These are phyloP conservation scores for Collybiopsis confluens DNA, from an alignment of 768 basidiomycete genomes.

Conservation along the genomic window DNA sequence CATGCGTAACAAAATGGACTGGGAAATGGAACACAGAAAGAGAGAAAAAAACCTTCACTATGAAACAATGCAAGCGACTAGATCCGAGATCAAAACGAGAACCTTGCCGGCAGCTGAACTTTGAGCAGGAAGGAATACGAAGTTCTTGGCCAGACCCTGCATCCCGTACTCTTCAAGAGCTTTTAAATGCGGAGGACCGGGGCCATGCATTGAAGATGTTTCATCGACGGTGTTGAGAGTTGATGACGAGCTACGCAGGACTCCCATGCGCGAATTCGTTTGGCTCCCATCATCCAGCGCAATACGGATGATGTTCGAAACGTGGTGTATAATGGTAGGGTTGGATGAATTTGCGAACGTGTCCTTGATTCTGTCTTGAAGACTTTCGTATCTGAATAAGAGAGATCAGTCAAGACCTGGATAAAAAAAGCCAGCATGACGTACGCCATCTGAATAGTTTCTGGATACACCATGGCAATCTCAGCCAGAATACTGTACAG, in stretches of 20 bases:
- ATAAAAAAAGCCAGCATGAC: constrained; percentile 31
- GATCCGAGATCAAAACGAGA: constrained; percentile 4
- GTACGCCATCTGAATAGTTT: constrained; percentile 68
- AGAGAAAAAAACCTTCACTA: background rate
- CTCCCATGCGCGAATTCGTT: constrained; percentile 40
- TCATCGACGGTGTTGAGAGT: constrained; percentile 67
- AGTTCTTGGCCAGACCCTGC: constrained; percentile 70
- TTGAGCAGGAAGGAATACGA: constrained; percentile 60
- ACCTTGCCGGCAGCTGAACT: constrained; percentile 5
- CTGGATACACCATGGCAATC: constrained; percentile 62
- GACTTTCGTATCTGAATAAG: constrained; percentile 58
- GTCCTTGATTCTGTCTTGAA: constrained; percentile 74
- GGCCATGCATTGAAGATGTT: constrained; percentile 30
- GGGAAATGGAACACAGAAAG: no score
- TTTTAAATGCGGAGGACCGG: constrained; percentile 48
- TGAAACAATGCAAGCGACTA: constrained; percentile 8
- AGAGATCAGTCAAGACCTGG: constrained; percentile 7
- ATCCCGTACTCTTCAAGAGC: constrained; percentile 70
- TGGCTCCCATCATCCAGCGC: constrained; percentile 36
- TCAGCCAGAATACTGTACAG: constrained; percentile 75
- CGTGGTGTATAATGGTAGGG: constrained; percentile 62
- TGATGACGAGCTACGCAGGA: constrained; percentile 53
- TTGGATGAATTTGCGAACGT: constrained; percentile 70
- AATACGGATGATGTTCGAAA: constrained; percentile 72
- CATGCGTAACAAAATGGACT: background rate